Percentiles rank a stretch among this genome's conserved stretches.
phyloP scores from a whole-genome alignment of 352 stramenopile species.

The Pythium sp. region DNA sequence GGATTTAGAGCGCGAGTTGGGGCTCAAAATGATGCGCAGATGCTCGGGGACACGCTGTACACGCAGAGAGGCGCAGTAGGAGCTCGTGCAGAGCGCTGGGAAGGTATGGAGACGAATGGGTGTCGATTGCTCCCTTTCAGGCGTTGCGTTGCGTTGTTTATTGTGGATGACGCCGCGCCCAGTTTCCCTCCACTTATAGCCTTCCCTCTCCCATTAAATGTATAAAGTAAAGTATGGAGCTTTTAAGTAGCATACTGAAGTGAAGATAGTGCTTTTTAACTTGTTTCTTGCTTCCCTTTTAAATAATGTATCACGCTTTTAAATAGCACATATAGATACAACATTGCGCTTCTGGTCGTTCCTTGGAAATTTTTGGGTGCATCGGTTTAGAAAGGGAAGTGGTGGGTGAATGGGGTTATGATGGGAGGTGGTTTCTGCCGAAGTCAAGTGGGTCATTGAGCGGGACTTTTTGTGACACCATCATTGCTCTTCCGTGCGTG shows the following conservation, averaged over 20 bases:
- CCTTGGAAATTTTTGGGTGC: not conserved
- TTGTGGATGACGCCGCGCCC: not conserved
- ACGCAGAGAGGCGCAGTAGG: not conserved
- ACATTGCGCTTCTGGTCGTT: not conserved
- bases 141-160: not conserved
- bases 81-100: not conserved
- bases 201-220: not conserved
- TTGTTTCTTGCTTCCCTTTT: not conserved
- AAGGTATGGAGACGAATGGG: not conserved
- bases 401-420: not conserved
- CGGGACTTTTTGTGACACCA: no score
- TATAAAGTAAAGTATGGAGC: not conserved
- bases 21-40: constrained; percentile 3
- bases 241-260: not conserved
- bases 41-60: not conserved
- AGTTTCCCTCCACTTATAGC: not conserved
- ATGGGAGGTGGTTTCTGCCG: no score
- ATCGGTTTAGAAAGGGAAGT: not conserved
- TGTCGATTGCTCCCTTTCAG: not conserved
- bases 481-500: no score
- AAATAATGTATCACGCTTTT: not conserved
- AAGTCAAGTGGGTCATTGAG: no score
- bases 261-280: not conserved
- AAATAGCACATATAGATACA: accelerated
- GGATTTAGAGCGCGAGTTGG: not conserved